phyloP scores from a whole-genome alignment of 2,329 filamentous ascomycete genomes.

The Aspergillus unguis region DNA sequence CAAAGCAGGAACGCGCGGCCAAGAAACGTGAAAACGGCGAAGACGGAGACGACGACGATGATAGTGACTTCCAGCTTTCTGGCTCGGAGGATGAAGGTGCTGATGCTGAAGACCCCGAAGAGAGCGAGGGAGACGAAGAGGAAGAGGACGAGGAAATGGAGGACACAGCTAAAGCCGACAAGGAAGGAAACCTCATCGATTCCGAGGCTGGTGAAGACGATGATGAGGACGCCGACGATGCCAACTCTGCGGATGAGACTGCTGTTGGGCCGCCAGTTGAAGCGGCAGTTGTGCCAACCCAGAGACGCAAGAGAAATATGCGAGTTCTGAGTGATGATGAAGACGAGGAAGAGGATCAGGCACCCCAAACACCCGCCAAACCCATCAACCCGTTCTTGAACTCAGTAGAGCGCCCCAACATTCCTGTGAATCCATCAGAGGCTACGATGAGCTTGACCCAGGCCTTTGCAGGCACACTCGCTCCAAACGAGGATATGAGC shows the following conservation, averaged over 20 bases:
- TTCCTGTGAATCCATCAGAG: constrained; percentile 61
- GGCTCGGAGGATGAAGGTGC: constrained; percentile 46
- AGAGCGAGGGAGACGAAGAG: constrained; percentile 14
- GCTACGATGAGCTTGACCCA: constrained; percentile 71
- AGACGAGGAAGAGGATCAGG: constrained; percentile 53
- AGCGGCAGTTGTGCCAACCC: constrained; percentile 46
- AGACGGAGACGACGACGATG: constrained; percentile 37
- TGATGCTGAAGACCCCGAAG: constrained; percentile 33
- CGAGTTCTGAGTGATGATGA: constrained; percentile 68
- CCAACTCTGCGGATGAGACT: constrained; percentile 32
- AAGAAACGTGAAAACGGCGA: constrained; percentile 60
- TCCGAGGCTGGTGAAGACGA: constrained; percentile 37
- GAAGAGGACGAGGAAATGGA: constrained; percentile 16
- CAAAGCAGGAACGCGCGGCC: constrained; percentile 69
- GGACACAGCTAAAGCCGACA: constrained; percentile 14
- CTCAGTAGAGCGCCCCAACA: constrained; percentile 51
- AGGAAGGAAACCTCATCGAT: constrained; percentile 22
- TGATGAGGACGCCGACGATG: constrained; percentile 38
- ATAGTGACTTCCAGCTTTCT: constrained; percentile 42
- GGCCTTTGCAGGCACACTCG: constrained; percentile 88
- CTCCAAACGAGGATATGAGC: constrained; percentile 51
- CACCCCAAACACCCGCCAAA: constrained; percentile 33
- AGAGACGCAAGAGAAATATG: constrained; percentile 49
- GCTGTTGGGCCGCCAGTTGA: constrained; percentile 36
- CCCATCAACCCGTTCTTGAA: constrained; percentile 25